These are phyloP conservation scores for Schrenkiella parvula DNA, from an alignment of 345 rosid species.

Conservation along the genomic window DNA sequence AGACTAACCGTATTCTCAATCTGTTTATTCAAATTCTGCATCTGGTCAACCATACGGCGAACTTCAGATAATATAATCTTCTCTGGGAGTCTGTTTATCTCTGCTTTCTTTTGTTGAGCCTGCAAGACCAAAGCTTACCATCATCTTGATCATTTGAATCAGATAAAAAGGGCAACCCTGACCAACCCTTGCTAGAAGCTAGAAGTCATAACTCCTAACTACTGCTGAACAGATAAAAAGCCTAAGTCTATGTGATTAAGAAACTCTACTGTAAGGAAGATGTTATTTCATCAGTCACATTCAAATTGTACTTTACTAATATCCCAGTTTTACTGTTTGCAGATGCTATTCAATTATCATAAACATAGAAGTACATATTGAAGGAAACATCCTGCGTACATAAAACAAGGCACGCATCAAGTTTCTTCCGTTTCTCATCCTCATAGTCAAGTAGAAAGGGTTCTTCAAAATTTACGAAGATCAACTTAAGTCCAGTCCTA, in stretches of 20 bases:
- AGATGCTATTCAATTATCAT: not conserved
- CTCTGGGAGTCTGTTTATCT: slow-evolving; percentile 76
- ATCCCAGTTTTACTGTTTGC: not conserved
- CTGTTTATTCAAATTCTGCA: slow-evolving; percentile 71
- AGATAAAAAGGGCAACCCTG: not conserved
- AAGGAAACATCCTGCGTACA: not conserved
- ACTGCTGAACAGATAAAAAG: not conserved
- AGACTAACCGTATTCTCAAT: slow-evolving; percentile 81
- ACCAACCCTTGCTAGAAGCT: not conserved
- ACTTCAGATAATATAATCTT: slow-evolving; percentile 69
- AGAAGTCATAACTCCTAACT: not conserved
- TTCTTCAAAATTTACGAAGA: not conserved
- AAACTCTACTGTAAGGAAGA: not conserved
- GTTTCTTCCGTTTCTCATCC: not conserved
- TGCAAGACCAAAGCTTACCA: slow-evolving; percentile 31
- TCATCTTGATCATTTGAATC: not conserved
- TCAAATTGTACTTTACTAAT: not conserved
- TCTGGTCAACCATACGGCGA: slow-evolving; percentile 87
- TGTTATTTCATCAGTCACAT: not conserved
- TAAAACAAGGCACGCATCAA: not conserved
- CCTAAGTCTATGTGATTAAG: not conserved
- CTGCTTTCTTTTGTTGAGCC: slow-evolving; percentile 68
- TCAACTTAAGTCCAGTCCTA: not conserved
- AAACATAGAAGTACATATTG: not conserved
- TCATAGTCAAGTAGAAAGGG: not conserved